phyloP scores from a whole-genome alignment of 1,139 yeast species.

The Waltiozyma solani region DNA sequence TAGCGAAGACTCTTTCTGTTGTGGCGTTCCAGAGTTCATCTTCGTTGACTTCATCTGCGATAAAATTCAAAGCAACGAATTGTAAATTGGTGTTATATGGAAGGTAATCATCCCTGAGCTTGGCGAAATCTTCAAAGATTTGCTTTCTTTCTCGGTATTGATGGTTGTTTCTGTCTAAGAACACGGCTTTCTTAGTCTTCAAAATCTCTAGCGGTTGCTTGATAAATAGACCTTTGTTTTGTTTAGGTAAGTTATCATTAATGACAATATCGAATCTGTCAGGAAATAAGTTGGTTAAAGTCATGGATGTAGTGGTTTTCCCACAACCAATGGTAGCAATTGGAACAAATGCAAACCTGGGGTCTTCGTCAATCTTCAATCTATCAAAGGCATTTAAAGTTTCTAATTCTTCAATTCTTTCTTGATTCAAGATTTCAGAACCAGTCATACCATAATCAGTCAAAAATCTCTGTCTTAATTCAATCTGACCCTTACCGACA shows the following conservation, averaged over 20 bases:
- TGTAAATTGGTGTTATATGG: constrained; percentile 29
- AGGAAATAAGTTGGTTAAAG: constrained; percentile 46
- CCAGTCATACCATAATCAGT: constrained; percentile 36
- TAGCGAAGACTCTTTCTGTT: constrained; percentile 40
- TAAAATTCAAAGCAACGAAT: constrained; percentile 63
- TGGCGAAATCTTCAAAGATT: constrained; percentile 44
- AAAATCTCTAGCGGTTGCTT: constrained; percentile 36
- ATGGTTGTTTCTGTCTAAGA: constrained; percentile 82
- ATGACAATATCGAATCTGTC: constrained; percentile 67
- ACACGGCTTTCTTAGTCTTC: constrained; percentile 36
- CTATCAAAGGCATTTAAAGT: constrained; percentile 20
- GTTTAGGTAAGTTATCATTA: constrained; percentile 59
- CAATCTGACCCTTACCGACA: constrained; percentile 65
- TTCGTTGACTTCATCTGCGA: constrained; percentile 28
- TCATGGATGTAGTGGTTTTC: constrained; percentile 72
- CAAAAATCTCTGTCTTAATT: constrained; percentile 53
- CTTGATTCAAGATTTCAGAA: constrained; percentile 31
- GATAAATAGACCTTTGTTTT: constrained; percentile 38
- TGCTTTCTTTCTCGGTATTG: constrained; percentile 58
- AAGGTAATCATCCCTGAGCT: constrained; percentile 28
- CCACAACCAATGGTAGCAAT: constrained; percentile 95
- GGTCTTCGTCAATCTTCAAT: constrained; percentile 22
- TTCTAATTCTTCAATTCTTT: constrained; percentile 24
- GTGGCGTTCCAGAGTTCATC: constrained; percentile 43
- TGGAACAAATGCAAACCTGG: constrained; percentile 62